These are phyloP conservation scores for Stropharia rugosoannulata DNA, from an alignment of 768 basidiomycete species.

Conservation along the genomic window DNA sequence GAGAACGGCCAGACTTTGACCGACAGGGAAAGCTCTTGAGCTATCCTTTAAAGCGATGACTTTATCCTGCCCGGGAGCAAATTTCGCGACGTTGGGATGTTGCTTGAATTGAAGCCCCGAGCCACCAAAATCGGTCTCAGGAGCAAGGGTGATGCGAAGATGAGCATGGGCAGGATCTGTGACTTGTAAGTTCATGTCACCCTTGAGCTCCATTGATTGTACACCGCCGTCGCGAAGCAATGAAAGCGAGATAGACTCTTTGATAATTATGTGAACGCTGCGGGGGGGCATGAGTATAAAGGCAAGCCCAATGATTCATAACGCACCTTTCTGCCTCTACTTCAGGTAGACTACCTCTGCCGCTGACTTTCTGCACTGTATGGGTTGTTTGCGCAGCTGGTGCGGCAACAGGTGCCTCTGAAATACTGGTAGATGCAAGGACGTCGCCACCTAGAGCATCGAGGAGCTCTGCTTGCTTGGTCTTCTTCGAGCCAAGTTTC, in stretches of 20 bases:
- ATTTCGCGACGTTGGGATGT: slow-evolving; percentile 93
- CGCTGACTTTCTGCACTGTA: slow-evolving; percentile 41
- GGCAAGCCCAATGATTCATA: background rate
- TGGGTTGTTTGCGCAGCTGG: slow-evolving; percentile 43
- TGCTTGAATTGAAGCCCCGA: slow-evolving; percentile 91
- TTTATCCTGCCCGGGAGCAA: slow-evolving; percentile 59
- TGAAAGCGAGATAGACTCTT: slow-evolving; percentile 78
- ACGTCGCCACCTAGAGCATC: slow-evolving; percentile 85
- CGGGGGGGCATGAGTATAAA: background rate
- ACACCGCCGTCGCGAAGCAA: slow-evolving; percentile 91
- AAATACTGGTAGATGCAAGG: slow-evolving; percentile 46
- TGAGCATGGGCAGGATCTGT: slow-evolving; percentile 72
- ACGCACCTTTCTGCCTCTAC: slow-evolving; percentile 76
- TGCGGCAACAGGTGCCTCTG: slow-evolving; percentile 48
- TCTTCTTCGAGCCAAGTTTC: slow-evolving; percentile 94
- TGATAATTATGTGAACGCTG: slow-evolving; percentile 85
- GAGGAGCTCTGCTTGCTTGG: slow-evolving; percentile 82
- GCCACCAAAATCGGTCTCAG: slow-evolving; percentile 57
- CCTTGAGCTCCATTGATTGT: slow-evolving; percentile 87
- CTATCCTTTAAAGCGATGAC: slow-evolving; percentile 84
- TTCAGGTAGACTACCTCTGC: slow-evolving; percentile 66
- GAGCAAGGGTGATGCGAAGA: slow-evolving; percentile 64
- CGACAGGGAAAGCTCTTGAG: slow-evolving; percentile 81
- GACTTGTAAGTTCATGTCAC: slow-evolving; percentile 91
- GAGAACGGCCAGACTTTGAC: slow-evolving; percentile 82